Evolutionary conservation across 1,284 basidiomycete genomes (phyloP), one percentile per base, ranked within the genome.

Genomic region (Exobasidium cylindrosporum): DNA sequence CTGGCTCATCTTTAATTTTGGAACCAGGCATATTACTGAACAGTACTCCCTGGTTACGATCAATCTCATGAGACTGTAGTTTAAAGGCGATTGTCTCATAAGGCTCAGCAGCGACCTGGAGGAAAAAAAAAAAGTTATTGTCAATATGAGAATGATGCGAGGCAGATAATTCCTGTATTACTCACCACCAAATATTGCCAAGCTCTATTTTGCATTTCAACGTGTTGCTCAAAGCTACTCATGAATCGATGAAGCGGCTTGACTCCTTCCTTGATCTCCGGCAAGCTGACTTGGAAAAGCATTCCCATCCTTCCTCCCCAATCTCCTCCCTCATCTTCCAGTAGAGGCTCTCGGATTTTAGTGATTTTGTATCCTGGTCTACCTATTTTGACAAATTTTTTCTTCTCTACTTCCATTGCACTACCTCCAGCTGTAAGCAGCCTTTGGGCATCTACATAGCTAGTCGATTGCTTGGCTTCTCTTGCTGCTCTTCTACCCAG

Each of bases 1-100:
- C 59, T 1, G 76, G 73, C 66, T 79, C 72, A 13, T 62, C 52
- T 40, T 62, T 70, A 35, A 65, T 63, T 54, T 65, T 68, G 14
- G 66, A 46, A 1, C 54, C 57, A 26, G 69, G 68, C n/a, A 68
- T 55, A 1, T 66, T 56, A 13, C 67, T 69, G 24, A 73, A 50
- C 1, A 73, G 52, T 1, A 71, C 61, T 5, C 66, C 63, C 7
- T 75, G 64, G 49, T 67, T 58, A 32, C 73, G 87, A 80, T 96
- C 95, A 67, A 99, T 95, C 82, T 97, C 95, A 58, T 91, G 87
- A n/a, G 93, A 89, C 50, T 95, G 96, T 69, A 98, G 91, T 30
- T 95, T 91, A 84, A 98, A 98, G 7, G 94, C 91, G 70, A 98
- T 95, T 1, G 93, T 97, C 82, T 98, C 95, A 80, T 98, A 99